Conservation (phyloP, 768 basidiomycete species). For the Tylopilus rubrobrunneus region DNA sequence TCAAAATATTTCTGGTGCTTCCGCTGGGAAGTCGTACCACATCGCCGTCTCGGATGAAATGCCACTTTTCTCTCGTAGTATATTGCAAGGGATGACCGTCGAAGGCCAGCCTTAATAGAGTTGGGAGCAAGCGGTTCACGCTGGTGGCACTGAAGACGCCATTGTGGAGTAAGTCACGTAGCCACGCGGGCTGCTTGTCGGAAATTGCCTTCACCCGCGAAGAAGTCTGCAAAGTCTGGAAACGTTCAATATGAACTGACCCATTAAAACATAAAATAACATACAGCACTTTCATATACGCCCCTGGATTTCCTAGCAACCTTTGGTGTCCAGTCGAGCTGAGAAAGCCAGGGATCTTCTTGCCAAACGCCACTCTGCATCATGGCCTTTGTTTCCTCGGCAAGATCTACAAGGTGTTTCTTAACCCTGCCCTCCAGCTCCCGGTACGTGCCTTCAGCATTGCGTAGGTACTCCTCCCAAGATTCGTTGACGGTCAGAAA, state of each 20-base stretch:
- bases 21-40: constrained; percentile 42
- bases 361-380: constrained; percentile 55
- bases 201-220: not conserved
- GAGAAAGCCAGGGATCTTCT: constrained; percentile 78
- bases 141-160: constrained; percentile 38
- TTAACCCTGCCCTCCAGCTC: constrained; percentile 65
- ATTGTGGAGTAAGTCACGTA: constrained; percentile 42
- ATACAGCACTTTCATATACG: constrained; percentile 31
- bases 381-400: constrained; percentile 51
- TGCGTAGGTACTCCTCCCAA: constrained; percentile 81
- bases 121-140: constrained; percentile 54
- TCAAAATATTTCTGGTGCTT: constrained; percentile 38
- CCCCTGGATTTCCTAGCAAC: constrained; percentile 67
- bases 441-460: constrained; percentile 72
- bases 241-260: not conserved
- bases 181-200: constrained; percentile 51
- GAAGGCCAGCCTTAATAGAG: constrained; percentile 60
- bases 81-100: constrained; percentile 59
- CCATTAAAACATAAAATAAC: not conserved
- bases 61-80: constrained; percentile 61
- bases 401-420: constrained; percentile 60
- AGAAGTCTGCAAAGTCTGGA: constrained; percentile 4
- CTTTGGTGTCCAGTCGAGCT: constrained; percentile 96
- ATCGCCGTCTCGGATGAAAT: constrained; percentile 39
- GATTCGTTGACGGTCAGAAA: constrained; percentile 87